Evolutionary conservation across 2,329 filamentous ascomycete genomes (phyloP).

Genomic region (Fusarium sambucinum): DNA sequence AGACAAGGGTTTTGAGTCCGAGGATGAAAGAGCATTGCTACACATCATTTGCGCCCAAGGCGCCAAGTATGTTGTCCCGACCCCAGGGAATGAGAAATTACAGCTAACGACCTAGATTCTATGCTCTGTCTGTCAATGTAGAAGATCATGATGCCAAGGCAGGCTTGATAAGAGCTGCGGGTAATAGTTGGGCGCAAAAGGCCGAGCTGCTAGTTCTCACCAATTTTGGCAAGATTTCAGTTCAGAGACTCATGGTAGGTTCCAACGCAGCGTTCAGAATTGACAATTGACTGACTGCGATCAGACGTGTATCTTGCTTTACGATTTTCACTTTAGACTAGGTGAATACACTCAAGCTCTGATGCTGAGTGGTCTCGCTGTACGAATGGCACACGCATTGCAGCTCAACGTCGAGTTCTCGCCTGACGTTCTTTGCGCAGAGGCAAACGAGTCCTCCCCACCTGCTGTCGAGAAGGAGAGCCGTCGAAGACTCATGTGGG

Average conservation of each 20-base stretch:
- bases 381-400: conserved; percentile 58
- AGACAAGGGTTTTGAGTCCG: conserved; percentile 53
- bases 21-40: conserved; percentile 54
- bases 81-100: neutral
- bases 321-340: conserved; percentile 56
- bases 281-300: neutral
- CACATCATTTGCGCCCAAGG: conserved; percentile 56
- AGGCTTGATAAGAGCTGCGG: conserved; percentile 50
- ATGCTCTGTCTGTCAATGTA: conserved; percentile 49
- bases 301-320: conserved; percentile 55
- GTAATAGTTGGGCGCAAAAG: conserved; percentile 55
- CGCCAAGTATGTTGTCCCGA: conserved; percentile 50
- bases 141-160: conserved; percentile 50
- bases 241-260: conserved; percentile 56
- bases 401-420: conserved; percentile 56
- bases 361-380: conserved; percentile 57
- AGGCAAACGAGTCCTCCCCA: conserved; percentile 48
- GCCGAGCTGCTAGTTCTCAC: conserved; percentile 54
- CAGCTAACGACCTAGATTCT: conserved; percentile 50
- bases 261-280: neutral
- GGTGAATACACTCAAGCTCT: conserved; percentile 57
- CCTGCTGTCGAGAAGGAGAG: conserved; percentile 56
- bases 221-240: conserved; percentile 56
- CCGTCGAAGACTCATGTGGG: conserved; percentile 58
- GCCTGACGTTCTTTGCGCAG: conserved; percentile 55